Evolutionary conservation across 2,329 filamentous ascomycete species (phyloP).

Genomic region (Aciculosporium take): DNA sequence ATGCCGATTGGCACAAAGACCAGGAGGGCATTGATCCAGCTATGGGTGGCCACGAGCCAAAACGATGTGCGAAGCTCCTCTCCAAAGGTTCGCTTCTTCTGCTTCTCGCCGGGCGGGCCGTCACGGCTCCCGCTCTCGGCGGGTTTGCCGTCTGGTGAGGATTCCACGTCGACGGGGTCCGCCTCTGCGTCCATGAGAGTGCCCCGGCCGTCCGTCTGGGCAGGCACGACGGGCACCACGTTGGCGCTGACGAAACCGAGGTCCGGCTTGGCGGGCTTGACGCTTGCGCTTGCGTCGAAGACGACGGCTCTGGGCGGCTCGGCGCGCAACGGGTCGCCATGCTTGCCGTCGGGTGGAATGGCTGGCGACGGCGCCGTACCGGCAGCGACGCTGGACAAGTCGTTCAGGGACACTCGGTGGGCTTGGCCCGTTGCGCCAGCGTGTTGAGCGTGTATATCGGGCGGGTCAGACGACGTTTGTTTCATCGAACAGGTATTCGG

Average conservation of each 20-base stretch:
- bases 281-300: conserved; percentile 7
- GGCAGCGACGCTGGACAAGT: no score
- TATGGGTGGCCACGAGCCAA: conserved; percentile 50
- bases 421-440: conserved; percentile 39
- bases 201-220: conserved; percentile 41
- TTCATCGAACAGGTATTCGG: conserved; percentile 42
- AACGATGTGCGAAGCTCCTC: conserved; percentile 35
- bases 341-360: conserved; percentile 10
- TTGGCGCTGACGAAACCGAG: conserved; percentile 15
- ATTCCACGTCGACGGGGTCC: conserved; percentile 3
- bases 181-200: conserved; percentile 33
- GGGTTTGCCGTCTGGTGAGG: conserved; percentile 15
- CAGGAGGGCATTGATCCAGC: conserved; percentile 64
- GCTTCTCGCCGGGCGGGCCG: no score
- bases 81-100: conserved; percentile 28
- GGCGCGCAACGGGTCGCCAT: conserved; percentile 10
- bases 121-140: no score
- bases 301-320: conserved; percentile 5
- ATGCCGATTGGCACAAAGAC: conserved; percentile 71
- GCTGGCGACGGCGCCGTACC: no score
- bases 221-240: conserved; percentile 26
- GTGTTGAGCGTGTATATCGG: conserved; percentile 41
- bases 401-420: conserved; percentile 31
- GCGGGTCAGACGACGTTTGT: conserved; percentile 39
- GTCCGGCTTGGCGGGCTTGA: conserved; percentile 9